A percentile compares a stretch with the other conserved stretches of the same genome.
phyloP scores from a whole-genome alignment of 345 rosid species.

The Melaleuca alternifolia region DNA sequence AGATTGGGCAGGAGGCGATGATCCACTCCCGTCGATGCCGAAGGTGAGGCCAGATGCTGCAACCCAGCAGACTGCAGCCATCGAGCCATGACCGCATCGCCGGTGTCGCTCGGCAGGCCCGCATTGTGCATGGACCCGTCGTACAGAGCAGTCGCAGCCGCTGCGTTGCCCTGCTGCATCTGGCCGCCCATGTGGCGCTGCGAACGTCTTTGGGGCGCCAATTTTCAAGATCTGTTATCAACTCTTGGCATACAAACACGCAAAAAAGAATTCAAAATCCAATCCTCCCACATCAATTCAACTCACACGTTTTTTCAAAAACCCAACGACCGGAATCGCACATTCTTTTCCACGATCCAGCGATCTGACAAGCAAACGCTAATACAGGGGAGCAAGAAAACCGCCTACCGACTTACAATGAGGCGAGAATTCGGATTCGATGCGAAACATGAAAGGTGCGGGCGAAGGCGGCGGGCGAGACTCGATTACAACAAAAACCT shows the following conservation, averaged over 20 bases:
- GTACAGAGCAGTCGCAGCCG: slow-evolving; percentile 71
- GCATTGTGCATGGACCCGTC: slow-evolving; percentile 71
- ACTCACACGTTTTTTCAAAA: neutral
- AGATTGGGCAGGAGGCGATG: slow-evolving; percentile 86
- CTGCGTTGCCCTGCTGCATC: slow-evolving; percentile 94
- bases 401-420: slow-evolving; percentile 29
- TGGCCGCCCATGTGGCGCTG: slow-evolving; percentile 99
- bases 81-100: slow-evolving; percentile 98
- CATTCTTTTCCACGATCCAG: neutral
- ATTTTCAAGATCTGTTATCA: slow-evolving; percentile 66
- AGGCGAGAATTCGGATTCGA: slow-evolving; percentile 39
- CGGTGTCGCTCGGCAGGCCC: slow-evolving; percentile 56
- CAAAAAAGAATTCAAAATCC: neutral
- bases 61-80: slow-evolving; percentile 98
- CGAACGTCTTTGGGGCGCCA: slow-evolving; percentile 99
- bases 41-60: slow-evolving; percentile 99
- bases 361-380: neutral
- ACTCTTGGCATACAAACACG: slow-evolving; percentile 22
- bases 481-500: neutral
- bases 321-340: neutral
- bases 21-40: slow-evolving; percentile 68
- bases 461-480: neutral
- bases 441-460: slow-evolving; percentile 37
- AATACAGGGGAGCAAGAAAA: neutral
- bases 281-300: neutral